Conservation (phyloP, 2,329 filamentous ascomycete genomes). For the Trichoderma koningiopsis region DNA sequence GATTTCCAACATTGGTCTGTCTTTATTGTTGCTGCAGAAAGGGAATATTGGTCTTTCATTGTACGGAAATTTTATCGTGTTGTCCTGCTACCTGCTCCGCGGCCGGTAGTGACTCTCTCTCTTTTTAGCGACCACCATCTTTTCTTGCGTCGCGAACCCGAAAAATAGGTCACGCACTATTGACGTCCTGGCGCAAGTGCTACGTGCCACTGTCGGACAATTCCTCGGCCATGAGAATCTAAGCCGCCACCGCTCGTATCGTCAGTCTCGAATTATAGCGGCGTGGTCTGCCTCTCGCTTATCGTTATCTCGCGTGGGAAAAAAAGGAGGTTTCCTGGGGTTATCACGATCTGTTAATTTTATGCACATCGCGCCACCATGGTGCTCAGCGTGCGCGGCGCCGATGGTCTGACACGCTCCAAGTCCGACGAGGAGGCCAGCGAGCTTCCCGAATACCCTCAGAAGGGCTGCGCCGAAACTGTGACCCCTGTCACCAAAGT, state of each 20-base stretch:
- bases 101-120: neutral
- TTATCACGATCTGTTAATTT: neutral
- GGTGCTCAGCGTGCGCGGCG: conserved; percentile 14
- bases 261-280: conserved; percentile 5
- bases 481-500: conserved; percentile 4
- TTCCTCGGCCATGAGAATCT: conserved; percentile 14
- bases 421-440: neutral
- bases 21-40: neutral
- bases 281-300: conserved; percentile 14
- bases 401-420: conserved; percentile 12
- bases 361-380: conserved; percentile 21
- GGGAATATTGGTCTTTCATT: neutral
- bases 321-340: neutral
- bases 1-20: neutral
- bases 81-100: neutral
- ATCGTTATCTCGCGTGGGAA: conserved; percentile 1
- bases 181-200: neutral
- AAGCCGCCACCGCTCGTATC: neutral
- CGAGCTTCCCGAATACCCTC: conserved; percentile 14
- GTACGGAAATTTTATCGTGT: neutral
- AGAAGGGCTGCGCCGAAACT: conserved; percentile 14
- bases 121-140: conserved; percentile 1
- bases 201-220: neutral
- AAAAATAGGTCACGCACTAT: neutral
- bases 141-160: neutral